Evolutionary conservation across 768 basidiomycete species (phyloP), one percentile per base, ranked within the genome.

Genomic region (Psilocybe cyanescens): DNA sequence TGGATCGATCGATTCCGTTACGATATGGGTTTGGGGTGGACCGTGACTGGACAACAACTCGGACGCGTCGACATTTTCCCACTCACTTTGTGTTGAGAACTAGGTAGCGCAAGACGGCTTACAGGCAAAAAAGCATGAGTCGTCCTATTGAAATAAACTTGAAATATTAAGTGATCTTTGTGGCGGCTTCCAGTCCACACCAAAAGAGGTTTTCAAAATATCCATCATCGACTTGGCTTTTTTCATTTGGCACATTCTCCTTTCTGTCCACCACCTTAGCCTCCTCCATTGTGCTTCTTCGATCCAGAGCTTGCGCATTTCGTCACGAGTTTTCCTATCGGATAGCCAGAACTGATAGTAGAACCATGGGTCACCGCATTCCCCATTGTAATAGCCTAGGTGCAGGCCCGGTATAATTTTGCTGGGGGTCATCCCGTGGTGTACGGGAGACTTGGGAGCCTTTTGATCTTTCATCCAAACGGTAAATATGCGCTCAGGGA

Each of bases 341-440:
- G 47, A 17, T 19, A 62, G 47, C 73, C 76, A 86, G 66, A 78
- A 86, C 56, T 83, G 78, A 61, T 83, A 84, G 61, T 84, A 84
- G 49, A 73, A 82, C 79, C 79, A 79, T 12, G 71, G 69, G 1
- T 64, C 49, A 11, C 80, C 78, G 48, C 83, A 83, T 30, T 67
- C 66, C 0, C 81, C 81, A 6, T n/a, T 16, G 41, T 78, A 71
- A n/a, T 65, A 58, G 45, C 70, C 65, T 17, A n/a, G 51, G 11
- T 53, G 31, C 31, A 35, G 12, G 9, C 67, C 60, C 35, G 68
- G 65, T 50, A 44, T 8, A 44, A 61, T 46, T 49, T 58, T 70
- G 35, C 29, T 56, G 9, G 60, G 56, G 33, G 14, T 5, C 5
- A n/a, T 47, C 19, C 59, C 41, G 14, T 11, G 41, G n/a, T 44